These are phyloP conservation scores for Biscutella laevigata DNA, from an alignment of 441 rosid species.

Conservation along the genomic window DNA sequence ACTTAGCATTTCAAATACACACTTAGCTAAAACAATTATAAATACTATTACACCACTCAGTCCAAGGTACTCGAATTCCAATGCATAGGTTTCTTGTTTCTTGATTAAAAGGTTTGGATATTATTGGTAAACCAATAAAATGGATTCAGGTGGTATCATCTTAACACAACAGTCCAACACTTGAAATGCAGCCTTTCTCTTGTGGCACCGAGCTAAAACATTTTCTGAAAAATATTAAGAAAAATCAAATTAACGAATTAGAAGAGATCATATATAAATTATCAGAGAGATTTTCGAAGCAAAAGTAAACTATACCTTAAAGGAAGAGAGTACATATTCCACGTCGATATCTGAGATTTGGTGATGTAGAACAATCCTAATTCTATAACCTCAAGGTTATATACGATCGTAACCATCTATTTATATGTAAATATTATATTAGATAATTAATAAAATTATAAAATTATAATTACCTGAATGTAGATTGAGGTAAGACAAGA, in stretches of 20 bases:
- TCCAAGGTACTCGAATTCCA: no score
- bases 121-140: background rate
- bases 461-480: no score
- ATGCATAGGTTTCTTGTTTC: no score
- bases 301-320: slow-evolving; percentile 44
- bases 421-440: no score
- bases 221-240: slow-evolving; percentile 10
- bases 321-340: slow-evolving; percentile 53
- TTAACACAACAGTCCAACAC: slow-evolving; percentile 4
- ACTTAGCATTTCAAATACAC: no score
- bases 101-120: background rate
- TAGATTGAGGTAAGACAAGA: slow-evolving; percentile 45
- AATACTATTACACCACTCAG: no score
- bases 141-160: slow-evolving; percentile 7
- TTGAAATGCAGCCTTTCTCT: background rate
- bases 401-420: no score
- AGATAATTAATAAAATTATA: no score
- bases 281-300: background rate
- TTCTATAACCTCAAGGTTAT: slow-evolving; percentile 28
- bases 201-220: slow-evolving; percentile 4
- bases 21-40: no score
- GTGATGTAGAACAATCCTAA: slow-evolving; percentile 79
- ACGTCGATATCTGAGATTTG: slow-evolving; percentile 75
- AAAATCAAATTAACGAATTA: background rate
- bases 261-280: no score